Percentiles rank a stretch among this genome's conserved stretches.
phyloP scores from a whole-genome alignment of 352 stramenopile genomes.

The Halophytophthora batemanensis region DNA sequence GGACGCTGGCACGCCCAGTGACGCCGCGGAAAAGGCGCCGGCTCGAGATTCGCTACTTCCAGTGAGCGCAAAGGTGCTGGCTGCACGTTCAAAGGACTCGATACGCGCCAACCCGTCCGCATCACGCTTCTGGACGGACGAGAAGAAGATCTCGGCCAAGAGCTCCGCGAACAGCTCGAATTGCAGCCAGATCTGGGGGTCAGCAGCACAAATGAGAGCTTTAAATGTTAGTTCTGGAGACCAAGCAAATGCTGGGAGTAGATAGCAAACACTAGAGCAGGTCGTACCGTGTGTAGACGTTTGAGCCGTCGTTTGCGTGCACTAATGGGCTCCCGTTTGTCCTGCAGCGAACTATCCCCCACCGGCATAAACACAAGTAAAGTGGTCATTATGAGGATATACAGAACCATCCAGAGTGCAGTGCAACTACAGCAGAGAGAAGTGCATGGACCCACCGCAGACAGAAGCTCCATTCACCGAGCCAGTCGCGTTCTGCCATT shows the following conservation, averaged over 20 bases:
- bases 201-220: background rate
- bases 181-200: slow-evolving; percentile 68
- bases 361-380: slow-evolving; percentile 2
- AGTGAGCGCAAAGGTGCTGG: slow-evolving; percentile 27
- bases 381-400: no score
- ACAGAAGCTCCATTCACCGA: slow-evolving; percentile 80
- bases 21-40: slow-evolving; percentile 10
- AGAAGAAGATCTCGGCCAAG: slow-evolving; percentile 65
- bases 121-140: slow-evolving; percentile 41
- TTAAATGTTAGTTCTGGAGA: background rate
- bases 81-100: slow-evolving; percentile 26
- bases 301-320: slow-evolving; percentile 46
- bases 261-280: no score
- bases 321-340: slow-evolving; percentile 31
- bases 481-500: slow-evolving; percentile 75
- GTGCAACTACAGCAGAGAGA: background rate
- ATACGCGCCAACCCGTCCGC: slow-evolving; percentile 15
- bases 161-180: slow-evolving; percentile 73
- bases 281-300: slow-evolving; percentile 45
- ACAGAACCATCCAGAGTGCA: background rate
- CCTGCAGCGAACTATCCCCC: slow-evolving; percentile 31
- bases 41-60: slow-evolving; percentile 15
- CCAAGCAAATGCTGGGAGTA: no score
- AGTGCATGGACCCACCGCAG: slow-evolving; percentile 29
- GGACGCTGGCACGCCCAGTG: background rate